A percentile compares a stretch with the other conserved stretches of the same genome.
phyloP scores from a whole-genome alignment of 2,329 filamentous ascomycete genomes.

The Aspergillus eucalypticola region DNA sequence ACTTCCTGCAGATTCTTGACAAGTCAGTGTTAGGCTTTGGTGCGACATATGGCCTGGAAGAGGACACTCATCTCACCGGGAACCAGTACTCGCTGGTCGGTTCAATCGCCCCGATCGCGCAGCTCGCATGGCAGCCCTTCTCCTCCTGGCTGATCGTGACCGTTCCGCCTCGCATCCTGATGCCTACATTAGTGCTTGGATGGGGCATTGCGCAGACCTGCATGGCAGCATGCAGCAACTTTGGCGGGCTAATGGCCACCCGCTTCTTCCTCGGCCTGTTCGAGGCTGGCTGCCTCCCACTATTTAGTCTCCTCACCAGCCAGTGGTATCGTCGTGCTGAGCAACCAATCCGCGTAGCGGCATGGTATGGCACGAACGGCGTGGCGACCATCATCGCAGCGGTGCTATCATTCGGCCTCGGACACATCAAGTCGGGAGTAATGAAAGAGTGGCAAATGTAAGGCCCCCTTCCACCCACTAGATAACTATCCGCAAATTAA shows the following conservation, averaged over 20 bases:
- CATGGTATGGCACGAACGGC: constrained; percentile 68
- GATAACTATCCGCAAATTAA: neutral
- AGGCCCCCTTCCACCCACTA: constrained; percentile 6
- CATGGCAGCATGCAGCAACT: constrained; percentile 52
- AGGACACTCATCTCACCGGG: constrained; percentile 53
- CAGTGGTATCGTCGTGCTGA: constrained; percentile 55
- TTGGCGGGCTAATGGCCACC: constrained; percentile 48
- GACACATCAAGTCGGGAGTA: constrained; percentile 50
- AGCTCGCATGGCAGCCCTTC: constrained; percentile 63
- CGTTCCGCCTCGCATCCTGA: constrained; percentile 60
- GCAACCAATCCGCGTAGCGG: constrained; percentile 63
- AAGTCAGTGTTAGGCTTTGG: constrained; percentile 60
- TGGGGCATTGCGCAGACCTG: constrained; percentile 52
- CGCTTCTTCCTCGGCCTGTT: constrained; percentile 57
- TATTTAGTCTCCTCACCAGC: constrained; percentile 49
- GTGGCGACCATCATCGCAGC: constrained; percentile 59
- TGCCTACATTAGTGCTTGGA: constrained; percentile 52
- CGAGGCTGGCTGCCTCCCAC: constrained; percentile 52
- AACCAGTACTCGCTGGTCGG: constrained; percentile 60
- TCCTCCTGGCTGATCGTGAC: constrained; percentile 62
- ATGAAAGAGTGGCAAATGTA: constrained; percentile 56
- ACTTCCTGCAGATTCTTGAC: constrained; percentile 56
- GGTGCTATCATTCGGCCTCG: constrained; percentile 58
- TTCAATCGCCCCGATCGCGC: constrained; percentile 60
- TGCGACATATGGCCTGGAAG: constrained; percentile 56